A percentile compares a stretch with the other conserved stretches of the same genome.
Evolutionary conservation across 148 eudicot species (phyloP).

Genomic region (Silene conica): DNA sequence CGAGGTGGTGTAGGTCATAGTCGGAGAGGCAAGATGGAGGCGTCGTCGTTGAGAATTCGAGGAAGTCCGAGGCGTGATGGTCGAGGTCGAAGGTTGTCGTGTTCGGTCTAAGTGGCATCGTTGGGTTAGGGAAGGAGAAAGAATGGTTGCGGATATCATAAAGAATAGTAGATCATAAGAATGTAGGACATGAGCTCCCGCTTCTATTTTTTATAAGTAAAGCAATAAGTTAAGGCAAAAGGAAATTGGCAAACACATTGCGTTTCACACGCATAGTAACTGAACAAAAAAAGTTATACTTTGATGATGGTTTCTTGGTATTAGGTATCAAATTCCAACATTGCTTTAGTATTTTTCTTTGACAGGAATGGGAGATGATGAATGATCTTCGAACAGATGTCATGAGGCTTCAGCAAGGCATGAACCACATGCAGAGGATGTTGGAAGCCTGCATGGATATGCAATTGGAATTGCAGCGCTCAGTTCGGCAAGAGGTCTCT

Average conservation of each 20-base stretch:
- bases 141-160: no score
- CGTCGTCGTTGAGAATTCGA: no score
- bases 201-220: no score
- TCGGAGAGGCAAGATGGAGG: no score
- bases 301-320: not conserved
- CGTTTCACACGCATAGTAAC: not conserved
- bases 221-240: no score
- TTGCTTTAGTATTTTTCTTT: slow-evolving; percentile 15
- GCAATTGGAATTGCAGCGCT: slow-evolving; percentile 97
- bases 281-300: not conserved
- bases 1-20: no score
- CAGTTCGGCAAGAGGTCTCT: slow-evolving; percentile 96
- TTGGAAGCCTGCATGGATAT: slow-evolving; percentile 98
- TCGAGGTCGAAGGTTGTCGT: no score
- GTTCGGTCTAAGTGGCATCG: no score
- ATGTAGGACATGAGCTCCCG: no score
- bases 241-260: not conserved
- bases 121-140: no score
- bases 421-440: slow-evolving; percentile 99
- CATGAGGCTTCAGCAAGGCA: slow-evolving; percentile 92
- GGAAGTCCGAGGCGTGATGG: no score
- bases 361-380: slow-evolving; percentile 95
- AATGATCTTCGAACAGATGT: slow-evolving; percentile 88
- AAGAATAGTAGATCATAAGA: no score
- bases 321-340: not conserved